Evolutionary conservation across 495 filamentous ascomycete genomes (phyloP).

Genomic region (Daldinia decipiens): DNA sequence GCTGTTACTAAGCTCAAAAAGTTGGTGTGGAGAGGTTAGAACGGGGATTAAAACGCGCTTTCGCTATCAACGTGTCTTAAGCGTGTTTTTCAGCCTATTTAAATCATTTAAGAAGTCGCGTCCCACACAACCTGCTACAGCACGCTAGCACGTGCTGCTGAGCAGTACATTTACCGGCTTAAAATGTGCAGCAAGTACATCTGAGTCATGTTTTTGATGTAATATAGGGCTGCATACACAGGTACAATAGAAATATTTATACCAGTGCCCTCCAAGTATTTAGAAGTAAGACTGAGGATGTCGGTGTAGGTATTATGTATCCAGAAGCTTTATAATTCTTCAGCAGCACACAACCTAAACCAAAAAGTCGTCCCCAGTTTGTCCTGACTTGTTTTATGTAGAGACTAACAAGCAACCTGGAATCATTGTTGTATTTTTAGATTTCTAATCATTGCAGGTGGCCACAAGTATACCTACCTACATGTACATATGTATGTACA

Average conservation of each 20-base stretch:
- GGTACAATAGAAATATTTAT: background rate
- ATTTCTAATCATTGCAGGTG: background rate
- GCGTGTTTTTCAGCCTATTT: background rate
- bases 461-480: too few species aligned
- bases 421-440: slow-evolving; percentile 1
- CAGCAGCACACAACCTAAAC: background rate
- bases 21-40: slow-evolving; percentile 1
- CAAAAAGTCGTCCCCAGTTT: background rate
- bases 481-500: too few species aligned
- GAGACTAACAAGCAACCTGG: background rate
- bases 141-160: slow-evolving; percentile 40
- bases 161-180: background rate
- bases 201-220: background rate
- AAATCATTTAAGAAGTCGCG: slow-evolving; percentile 15
- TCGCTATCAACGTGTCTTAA: slow-evolving; percentile 1
- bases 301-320: too few species aligned
- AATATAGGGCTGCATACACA: slow-evolving; percentile 1
- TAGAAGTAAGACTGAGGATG: too few species aligned
- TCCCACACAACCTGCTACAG: slow-evolving; percentile 2
- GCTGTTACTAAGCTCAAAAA: slow-evolving; percentile 2
- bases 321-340: background rate
- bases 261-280: background rate
- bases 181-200: background rate
- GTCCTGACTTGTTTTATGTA: background rate
- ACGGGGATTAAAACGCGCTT: slow-evolving; percentile 3